phyloP scores from a whole-genome alignment of 306 rosid species.

The peach (Prunus persica) region DNA sequence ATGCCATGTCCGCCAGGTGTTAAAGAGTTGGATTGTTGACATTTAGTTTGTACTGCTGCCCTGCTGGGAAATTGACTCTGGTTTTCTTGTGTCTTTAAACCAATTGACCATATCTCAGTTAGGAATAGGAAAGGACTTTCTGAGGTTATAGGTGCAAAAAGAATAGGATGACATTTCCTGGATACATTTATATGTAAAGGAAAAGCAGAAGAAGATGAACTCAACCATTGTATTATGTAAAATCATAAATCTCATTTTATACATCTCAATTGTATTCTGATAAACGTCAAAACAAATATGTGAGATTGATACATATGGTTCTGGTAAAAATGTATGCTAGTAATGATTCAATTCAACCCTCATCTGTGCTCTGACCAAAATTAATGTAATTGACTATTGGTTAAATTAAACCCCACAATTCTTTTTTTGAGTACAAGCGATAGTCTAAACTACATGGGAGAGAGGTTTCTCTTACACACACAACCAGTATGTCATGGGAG shows the following conservation, averaged over 20 bases:
- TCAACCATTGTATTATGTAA: not conserved
- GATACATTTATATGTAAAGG: not conserved
- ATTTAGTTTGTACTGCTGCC: slow-evolving; percentile 11
- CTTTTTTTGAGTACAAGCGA: too few relatives aligned
- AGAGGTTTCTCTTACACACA: too few relatives aligned
- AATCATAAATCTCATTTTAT: not conserved
- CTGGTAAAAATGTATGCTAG: not conserved
- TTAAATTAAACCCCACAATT: too few relatives aligned
- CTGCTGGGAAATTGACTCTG: not conserved
- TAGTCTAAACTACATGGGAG: too few relatives aligned
- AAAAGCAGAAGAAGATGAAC: not conserved
- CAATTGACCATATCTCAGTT: not conserved
- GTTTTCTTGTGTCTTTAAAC: not conserved
- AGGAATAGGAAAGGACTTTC: not conserved
- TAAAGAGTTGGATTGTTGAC: slow-evolving; percentile 23
- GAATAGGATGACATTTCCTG: not conserved
- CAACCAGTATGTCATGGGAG: too few relatives aligned
- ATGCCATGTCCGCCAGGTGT: slow-evolving; percentile 34
- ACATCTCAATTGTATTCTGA: not conserved
- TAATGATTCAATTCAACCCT: too few relatives aligned
- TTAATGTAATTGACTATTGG: too few relatives aligned
- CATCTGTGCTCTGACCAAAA: too few relatives aligned
- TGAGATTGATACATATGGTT: too few relatives aligned
- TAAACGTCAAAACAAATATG: too few relatives aligned
- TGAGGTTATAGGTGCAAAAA: not conserved